phyloP scores from a whole-genome alignment of 768 basidiomycete species.

The Austroboletus festivus region DNA sequence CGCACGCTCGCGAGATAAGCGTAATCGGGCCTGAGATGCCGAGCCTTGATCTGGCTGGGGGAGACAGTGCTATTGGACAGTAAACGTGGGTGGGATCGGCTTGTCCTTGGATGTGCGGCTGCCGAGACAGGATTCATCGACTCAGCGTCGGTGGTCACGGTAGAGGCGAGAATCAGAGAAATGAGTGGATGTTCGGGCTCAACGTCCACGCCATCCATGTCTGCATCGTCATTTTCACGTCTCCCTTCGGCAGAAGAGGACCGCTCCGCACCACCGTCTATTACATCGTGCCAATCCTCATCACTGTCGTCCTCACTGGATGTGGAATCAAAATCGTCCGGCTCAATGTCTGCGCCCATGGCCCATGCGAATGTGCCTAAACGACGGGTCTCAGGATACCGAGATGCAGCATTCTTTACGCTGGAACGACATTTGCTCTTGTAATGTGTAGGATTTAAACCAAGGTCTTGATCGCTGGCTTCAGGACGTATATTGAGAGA shows the following conservation, averaged over 20 bases:
- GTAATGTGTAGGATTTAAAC: not conserved
- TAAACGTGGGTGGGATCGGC: conserved; percentile 17
- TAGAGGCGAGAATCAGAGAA: conserved; percentile 5
- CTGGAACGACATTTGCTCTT: not conserved
- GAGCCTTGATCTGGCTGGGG: conserved; percentile 19
- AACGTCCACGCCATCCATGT: conserved; percentile 10
- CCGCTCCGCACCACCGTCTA: not conserved
- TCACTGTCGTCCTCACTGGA: conserved; percentile 17
- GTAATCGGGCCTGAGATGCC: conserved; percentile 47
- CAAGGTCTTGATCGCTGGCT: not conserved
- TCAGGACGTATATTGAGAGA: not conserved
- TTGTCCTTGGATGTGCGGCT: conserved; percentile 16
- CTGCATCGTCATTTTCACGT: not conserved
- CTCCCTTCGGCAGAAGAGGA: not conserved
- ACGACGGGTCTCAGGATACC: not conserved
- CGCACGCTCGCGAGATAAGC: conserved; percentile 49
- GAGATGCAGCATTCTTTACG: not conserved
- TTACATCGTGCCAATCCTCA: conserved; percentile 21
- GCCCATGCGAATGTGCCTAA: conserved; percentile 19
- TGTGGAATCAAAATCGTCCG: conserved; percentile 3
- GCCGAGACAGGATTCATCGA: not conserved
- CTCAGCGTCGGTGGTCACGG: not conserved
- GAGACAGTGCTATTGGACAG: conserved; percentile 13
- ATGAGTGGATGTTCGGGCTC: conserved; percentile 14
- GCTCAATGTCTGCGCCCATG: conserved; percentile 13